phyloP scores from a whole-genome alignment of 164 flowering plant genomes.

The Taxillus chinensis region DNA sequence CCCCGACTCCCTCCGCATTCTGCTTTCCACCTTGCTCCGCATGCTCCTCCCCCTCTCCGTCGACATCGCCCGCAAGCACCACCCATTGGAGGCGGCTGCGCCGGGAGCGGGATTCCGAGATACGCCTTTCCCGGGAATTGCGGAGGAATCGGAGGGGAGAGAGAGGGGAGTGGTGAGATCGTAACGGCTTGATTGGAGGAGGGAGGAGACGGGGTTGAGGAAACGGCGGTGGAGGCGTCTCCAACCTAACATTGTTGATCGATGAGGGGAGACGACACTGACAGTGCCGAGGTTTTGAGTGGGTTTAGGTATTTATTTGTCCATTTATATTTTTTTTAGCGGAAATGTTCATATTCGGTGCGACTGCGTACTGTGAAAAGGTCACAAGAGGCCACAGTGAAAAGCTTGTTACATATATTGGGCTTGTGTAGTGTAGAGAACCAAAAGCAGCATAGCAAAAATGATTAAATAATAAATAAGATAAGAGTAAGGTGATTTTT shows the following conservation, averaged over 20 bases:
- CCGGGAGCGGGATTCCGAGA: background rate
- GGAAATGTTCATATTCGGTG: no score
- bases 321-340: no score
- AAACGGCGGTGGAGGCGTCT: conserved; percentile 27
- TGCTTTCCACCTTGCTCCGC: conserved; percentile 69
- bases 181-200: conserved; percentile 18
- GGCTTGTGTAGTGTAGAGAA: no score
- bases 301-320: no score
- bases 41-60: conserved; percentile 46
- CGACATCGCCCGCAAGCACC: conserved; percentile 30
- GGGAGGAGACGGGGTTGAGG: conserved; percentile 23
- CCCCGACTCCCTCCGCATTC: conserved; percentile 75
- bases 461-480: no score
- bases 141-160: background rate
- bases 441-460: no score
- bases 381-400: no score
- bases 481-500: no score
- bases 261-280: no score
- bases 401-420: no score
- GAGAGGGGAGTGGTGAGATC: conserved; percentile 10
- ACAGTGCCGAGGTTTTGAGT: no score
- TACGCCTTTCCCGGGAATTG: conserved; percentile 10
- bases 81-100: conserved; percentile 11
- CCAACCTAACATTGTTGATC: conserved; percentile 22
- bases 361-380: no score